phyloP scores from a whole-genome alignment of 2,329 filamentous ascomycete genomes.

The Claviceps cyperi region DNA sequence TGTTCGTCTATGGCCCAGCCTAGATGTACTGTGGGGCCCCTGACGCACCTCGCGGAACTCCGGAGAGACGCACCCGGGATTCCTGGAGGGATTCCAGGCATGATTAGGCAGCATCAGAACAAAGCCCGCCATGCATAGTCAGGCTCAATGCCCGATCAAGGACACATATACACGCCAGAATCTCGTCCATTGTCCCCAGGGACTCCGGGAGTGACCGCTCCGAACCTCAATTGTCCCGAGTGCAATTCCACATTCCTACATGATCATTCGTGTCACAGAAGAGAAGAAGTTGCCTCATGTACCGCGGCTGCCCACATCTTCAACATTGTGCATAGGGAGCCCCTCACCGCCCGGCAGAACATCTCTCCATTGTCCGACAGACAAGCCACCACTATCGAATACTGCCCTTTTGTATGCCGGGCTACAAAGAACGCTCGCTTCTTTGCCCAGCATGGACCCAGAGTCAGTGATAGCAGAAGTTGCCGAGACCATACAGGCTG shows the following conservation, averaged over 20 bases:
- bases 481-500: slow-evolving; percentile 67
- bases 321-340: too few species aligned
- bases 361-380: neutral
- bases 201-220: neutral
- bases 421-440: too few species aligned
- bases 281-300: too few species aligned
- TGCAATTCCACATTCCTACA: neutral
- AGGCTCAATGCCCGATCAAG: neutral
- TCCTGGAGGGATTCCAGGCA: neutral
- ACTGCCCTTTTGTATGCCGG: too few species aligned
- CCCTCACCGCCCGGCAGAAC: slow-evolving; percentile 18
- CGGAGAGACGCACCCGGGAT: neutral
- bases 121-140: neutral
- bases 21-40: slow-evolving; percentile 3
- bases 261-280: too few species aligned
- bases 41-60: neutral
- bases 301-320: too few species aligned
- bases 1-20: slow-evolving; percentile 1
- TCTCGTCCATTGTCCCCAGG: too few species aligned
- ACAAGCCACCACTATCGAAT: neutral
- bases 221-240: neutral
- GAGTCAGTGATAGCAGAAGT: slow-evolving; percentile 49
- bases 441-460: slow-evolving; percentile 33
- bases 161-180: too few species aligned
- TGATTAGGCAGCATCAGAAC: neutral